Base-by-base conservation (phyloP, 2,329 filamentous ascomycete genomes). In the Conoideocrella luteorostrata region DNA sequence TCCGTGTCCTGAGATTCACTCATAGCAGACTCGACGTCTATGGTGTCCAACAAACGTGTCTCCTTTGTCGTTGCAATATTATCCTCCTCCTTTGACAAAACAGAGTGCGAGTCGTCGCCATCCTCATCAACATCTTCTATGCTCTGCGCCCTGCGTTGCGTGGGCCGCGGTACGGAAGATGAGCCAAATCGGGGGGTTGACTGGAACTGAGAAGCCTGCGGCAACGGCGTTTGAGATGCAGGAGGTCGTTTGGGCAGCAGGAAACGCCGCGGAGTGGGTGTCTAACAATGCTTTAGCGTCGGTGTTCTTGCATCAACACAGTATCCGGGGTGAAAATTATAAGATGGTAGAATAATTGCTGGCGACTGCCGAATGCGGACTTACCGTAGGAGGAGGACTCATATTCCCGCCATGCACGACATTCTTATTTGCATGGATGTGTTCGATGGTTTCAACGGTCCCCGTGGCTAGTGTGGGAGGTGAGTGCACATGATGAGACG, bases 151-250 rank as follows among this genome's bases (percentile, higher is more conserved):
- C 52, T 51, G 38, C 49, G 47, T 44, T 58, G 61, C 40, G 58
- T 59, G 24, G 56, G 53, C 10, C 56, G 56, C 28, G 47, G 50
- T 43, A 50, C 54, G 23, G 62, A 65, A 11, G 61, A 61, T 3
- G 58, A 56, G 39, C 59, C 59, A 49, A 67, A 69, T n/a, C 62
- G 57, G 17, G 63, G 65, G 29, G 65, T 68, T 21, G 63, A 61
- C 23, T 61, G 62, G 43, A 67, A 68, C 41, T 56, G 62, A 38
- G 56, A 56, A 6, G 52, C 44, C 18, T 40, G 38, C 11, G 49
- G 56, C 20, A 58, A 51, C 11, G 59, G 59, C 18, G 59, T 58
- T 46, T 63, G 60, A 21, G 61, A 61, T 5, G 54, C 48, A 39
- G 59, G 56, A n/a, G 59, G 53, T 12, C 56, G 53, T 23, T 63